These are phyloP conservation scores for Geranium rotundifolium DNA, from an alignment of 345 rosid genomes.

Conservation along the genomic window DNA sequence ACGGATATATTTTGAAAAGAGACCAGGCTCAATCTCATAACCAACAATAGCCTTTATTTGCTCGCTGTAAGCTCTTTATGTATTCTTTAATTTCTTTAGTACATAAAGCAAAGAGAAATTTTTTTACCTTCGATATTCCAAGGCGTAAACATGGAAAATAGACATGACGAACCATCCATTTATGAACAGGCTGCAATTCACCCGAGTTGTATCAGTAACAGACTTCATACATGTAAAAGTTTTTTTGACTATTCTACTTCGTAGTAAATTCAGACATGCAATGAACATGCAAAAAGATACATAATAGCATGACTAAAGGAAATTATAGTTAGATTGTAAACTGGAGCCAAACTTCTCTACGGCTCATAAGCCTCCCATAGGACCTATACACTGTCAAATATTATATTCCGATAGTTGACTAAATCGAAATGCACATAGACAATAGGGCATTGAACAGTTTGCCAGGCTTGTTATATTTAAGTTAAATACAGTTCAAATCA, in stretches of 20 bases:
- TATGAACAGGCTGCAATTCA: constrained; percentile 86
- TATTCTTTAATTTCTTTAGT: neutral
- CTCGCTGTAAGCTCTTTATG: neutral
- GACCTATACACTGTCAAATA: no score
- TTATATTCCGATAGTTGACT: no score
- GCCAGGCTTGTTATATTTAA: neutral
- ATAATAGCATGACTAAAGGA: neutral
- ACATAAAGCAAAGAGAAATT: constrained; percentile 1
- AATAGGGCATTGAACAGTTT: no score
- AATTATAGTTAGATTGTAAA: neutral
- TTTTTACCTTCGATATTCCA: constrained; percentile 64
- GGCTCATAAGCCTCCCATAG: neutral
- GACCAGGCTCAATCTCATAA: neutral
- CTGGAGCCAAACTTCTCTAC: neutral
- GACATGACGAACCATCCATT: constrained; percentile 98
- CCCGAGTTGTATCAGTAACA: constrained; percentile 4
- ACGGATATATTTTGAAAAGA: neutral
- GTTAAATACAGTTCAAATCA: neutral
- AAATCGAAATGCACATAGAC: no score
- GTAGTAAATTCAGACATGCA: neutral
- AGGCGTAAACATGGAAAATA: constrained; percentile 81
- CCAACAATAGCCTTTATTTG: neutral
- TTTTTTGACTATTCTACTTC: neutral
- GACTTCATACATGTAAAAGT: neutral
- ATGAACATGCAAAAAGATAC: neutral